A percentile compares a stretch with the other conserved stretches of the same genome.
phyloP scores from a whole-genome alignment of 768 basidiomycete species.

The Asterophora lycoperdoides region DNA sequence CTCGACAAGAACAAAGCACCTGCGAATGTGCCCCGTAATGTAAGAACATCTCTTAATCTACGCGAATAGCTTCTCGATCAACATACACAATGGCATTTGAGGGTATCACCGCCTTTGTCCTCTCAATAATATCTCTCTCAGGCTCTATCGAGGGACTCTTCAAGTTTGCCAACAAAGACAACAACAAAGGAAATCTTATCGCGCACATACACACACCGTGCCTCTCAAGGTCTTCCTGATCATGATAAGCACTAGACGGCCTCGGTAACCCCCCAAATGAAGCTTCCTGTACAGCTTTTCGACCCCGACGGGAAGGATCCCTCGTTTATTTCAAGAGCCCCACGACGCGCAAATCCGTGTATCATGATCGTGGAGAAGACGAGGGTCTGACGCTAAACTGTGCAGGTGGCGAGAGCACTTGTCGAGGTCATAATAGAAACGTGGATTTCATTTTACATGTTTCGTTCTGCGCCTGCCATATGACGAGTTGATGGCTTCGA shows the following conservation, averaged over 20 bases:
- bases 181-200: not conserved
- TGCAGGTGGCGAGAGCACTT: not conserved
- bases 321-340: not conserved
- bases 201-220: too few relatives aligned
- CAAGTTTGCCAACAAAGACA: not conserved
- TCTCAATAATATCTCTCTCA: too few relatives aligned
- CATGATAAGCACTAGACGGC: not conserved
- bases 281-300: conserved; percentile 10
- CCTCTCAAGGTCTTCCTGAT: not conserved
- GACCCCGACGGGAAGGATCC: not conserved
- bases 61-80: not conserved
- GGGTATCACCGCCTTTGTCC: not conserved
- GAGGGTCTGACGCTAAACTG: not conserved
- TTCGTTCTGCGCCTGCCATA: not conserved
- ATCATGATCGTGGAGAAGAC: not conserved
- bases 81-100: not conserved
- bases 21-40: not conserved
- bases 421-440: not conserved
- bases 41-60: not conserved
- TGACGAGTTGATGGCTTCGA: not conserved
- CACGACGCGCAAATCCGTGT: not conserved
- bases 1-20: too few relatives aligned
- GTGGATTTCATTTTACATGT: conserved; percentile 5
- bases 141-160: too few relatives aligned
- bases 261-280: not conserved